Evolutionary conservation across 345 rosid genomes (phyloP).

Genomic region (Salix exigua): DNA sequence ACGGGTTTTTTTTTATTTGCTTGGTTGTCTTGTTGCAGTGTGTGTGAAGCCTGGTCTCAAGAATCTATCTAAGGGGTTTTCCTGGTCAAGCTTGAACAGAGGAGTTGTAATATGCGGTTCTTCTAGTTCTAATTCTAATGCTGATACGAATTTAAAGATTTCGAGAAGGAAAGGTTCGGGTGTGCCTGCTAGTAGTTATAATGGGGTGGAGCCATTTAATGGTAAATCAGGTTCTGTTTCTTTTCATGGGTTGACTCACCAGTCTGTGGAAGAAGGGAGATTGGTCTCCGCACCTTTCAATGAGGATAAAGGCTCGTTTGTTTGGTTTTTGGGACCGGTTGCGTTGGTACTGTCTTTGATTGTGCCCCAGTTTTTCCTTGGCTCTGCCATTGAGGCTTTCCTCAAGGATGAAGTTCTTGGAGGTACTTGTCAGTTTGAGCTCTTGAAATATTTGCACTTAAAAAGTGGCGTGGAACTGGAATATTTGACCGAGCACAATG

Average conservation of each 20-base stretch:
- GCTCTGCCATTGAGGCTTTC: slow-evolving; percentile 45
- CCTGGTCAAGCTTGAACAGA: slow-evolving; percentile 22
- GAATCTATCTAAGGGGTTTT: slow-evolving; percentile 1
- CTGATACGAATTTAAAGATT: slow-evolving; percentile 12
- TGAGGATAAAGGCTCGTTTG: slow-evolving; percentile 58
- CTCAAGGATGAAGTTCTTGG: slow-evolving; percentile 48
- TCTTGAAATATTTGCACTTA: not conserved
- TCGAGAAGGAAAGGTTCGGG: slow-evolving; percentile 11
- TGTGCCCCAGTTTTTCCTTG: slow-evolving; percentile 69
- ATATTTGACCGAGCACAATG: too few species aligned
- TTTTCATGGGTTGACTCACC: slow-evolving; percentile 66
- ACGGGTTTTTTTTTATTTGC: not conserved
- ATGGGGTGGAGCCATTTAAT: slow-evolving; percentile 55
- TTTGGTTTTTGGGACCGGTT: slow-evolving; percentile 74
- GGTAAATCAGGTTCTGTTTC: slow-evolving; percentile 86
- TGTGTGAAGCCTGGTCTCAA: slow-evolving; percentile 16
- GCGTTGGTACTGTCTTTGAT: slow-evolving; percentile 57
- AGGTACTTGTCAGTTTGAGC: slow-evolving; percentile 26
- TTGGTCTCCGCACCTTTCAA: slow-evolving; percentile 64
- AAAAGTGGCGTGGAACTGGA: too few species aligned
- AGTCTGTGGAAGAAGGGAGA: slow-evolving; percentile 66
- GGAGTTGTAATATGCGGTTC: slow-evolving; percentile 21
- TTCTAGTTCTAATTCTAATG: slow-evolving; percentile 30
- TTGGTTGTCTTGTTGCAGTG: slow-evolving; percentile 15
- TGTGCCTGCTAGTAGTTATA: slow-evolving; percentile 18